Base-by-base conservation (phyloP, 2,329 filamentous ascomycete genomes). In the Diaporthe humulicola region DNA sequence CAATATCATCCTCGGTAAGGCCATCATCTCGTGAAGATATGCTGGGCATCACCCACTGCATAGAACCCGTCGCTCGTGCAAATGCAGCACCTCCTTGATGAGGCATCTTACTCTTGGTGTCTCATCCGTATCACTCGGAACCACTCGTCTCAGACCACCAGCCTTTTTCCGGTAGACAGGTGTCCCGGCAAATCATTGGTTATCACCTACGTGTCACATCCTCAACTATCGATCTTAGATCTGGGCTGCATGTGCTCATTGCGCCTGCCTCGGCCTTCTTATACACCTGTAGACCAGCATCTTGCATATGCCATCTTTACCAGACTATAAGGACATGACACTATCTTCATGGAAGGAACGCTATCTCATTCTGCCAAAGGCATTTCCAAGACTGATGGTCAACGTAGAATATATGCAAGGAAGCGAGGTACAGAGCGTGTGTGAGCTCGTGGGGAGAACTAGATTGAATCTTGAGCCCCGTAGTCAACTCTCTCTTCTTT, bases 1-100 rank as follows among this genome's bases (percentile, higher is more conserved):
- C 64, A 67, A 52, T 67, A 67, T 38, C 22, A 38, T 67, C 22
- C 64, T 67, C 45, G 64, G 45, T 67, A 67, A 67, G 45, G 64
- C 45, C 45, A 52, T 36, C 22, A 67, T 36, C 64, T 52, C 45
- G 45, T 67, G 64, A 67, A 19, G 45, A 36, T 52, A 33, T 67
- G 64, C 45, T 38, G 45, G 22, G 48, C 30, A 25, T 36, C 42
- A 19, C 40, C 60, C 42, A 12, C 5, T 1, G 30, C 28, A 17
- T 67, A 10, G 22, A 8, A 25, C 14, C 33, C 45, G 1, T 36
- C 14, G 42, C 30, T 15, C 42, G 22, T 67, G 22, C 64, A 67
- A 28, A 28, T 38, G 12, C n/a, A 28, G 36, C 28, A 33, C 8
- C 30, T 25, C 12, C 61, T 25, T 38, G 64, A 38, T 38, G 22